Percentiles rank a stretch among this genome's conserved stretches.
These are phyloP conservation scores for Sungouiozyma intestinalis DNA, from an alignment of 805 yeast genomes.

Conservation along the genomic window DNA sequence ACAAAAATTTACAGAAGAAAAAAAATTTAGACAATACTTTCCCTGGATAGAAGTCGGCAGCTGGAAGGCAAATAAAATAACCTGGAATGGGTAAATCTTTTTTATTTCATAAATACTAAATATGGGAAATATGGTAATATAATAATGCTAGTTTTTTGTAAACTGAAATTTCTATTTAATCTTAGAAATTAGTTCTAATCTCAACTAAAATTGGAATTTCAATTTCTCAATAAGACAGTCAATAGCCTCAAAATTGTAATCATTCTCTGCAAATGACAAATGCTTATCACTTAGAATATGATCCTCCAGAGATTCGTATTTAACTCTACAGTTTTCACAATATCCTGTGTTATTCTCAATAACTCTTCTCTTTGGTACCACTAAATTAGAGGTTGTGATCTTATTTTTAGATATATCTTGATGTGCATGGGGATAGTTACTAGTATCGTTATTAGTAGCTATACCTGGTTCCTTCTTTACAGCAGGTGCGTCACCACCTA, in stretches of 20 bases:
- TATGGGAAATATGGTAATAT: neutral
- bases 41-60: too few relatives aligned
- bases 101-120: neutral
- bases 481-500: too few relatives aligned
- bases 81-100: neutral
- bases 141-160: neutral
- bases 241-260: conserved; percentile 61
- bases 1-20: neutral
- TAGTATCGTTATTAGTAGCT: neutral
- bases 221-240: conserved; percentile 53
- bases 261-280: conserved; percentile 64
- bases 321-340: conserved; percentile 87
- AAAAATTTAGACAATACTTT: too few relatives aligned
- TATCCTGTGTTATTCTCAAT: conserved; percentile 48
- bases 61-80: too few relatives aligned
- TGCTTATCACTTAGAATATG: conserved; percentile 67
- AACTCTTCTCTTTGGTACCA: conserved; percentile 5
- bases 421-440: neutral
- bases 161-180: too few relatives aligned
- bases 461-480: neutral
- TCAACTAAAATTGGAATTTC: conserved; percentile 18
- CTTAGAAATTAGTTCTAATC: too few relatives aligned
- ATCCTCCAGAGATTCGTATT: conserved; percentile 67
- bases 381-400: neutral
- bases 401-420: neutral